Conservation (phyloP, 73 alveolate genomes). For the Breviolum minutum region DNA sequence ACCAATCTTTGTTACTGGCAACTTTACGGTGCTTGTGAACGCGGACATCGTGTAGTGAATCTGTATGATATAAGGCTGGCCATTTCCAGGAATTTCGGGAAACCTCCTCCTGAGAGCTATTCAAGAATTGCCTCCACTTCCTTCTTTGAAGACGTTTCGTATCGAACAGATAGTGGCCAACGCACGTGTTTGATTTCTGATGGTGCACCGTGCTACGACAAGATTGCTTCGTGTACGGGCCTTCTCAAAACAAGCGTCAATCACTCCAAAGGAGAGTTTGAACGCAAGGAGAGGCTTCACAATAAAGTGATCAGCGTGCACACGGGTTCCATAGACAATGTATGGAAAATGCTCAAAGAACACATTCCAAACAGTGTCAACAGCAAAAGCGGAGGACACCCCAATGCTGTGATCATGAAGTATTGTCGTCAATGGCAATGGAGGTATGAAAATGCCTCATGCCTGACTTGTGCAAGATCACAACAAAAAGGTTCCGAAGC, state of each 20-base stretch:
- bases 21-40: not conserved
- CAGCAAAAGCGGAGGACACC: not conserved
- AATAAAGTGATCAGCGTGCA: not conserved
- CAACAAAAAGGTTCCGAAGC: too few relatives aligned
- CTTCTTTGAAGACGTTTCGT: not conserved
- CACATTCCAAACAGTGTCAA: not conserved
- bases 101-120: not conserved
- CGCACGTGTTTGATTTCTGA: not conserved
- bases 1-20: not conserved
- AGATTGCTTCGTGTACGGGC: too few relatives aligned
- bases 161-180: too few relatives aligned
- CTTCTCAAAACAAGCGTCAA: too few relatives aligned
- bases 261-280: too few relatives aligned
- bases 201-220: not conserved
- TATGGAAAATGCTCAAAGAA: not conserved
- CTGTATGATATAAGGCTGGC: not conserved
- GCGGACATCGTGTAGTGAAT: not conserved
- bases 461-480: too few relatives aligned
- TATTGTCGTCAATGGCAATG: not conserved
- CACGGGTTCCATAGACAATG: slow-evolving; percentile 14
- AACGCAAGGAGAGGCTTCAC: too few relatives aligned
- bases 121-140: not conserved
- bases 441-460: not conserved
- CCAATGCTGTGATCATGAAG: not conserved
- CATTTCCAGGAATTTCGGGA: not conserved